phyloP scores from a whole-genome alignment of 768 basidiomycete genomes.

The Cubamyces lactineus region DNA sequence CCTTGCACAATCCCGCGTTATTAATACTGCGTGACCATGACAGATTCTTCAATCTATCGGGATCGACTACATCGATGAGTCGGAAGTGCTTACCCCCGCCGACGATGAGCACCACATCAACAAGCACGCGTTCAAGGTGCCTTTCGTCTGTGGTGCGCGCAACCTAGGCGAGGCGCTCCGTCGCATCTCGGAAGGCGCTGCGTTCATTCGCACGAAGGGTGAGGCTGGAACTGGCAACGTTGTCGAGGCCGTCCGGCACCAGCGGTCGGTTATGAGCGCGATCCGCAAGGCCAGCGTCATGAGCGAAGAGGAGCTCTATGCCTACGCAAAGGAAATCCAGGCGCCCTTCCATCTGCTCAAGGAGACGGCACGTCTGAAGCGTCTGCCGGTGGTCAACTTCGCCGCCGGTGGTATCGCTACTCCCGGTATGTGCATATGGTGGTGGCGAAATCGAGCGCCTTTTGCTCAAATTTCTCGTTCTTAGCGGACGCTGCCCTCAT shows the following conservation, averaged over 20 bases:
- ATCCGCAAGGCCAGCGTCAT: constrained; percentile 86
- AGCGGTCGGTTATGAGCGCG: constrained; percentile 79
- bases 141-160: constrained; percentile 95
- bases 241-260: constrained; percentile 93
- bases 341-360: constrained; percentile 96
- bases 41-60: constrained; percentile 94
- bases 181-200: constrained; percentile 95
- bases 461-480: constrained; percentile 11
- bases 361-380: constrained; percentile 92
- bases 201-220: constrained; percentile 98
- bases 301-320: constrained; percentile 94
- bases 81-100: constrained; percentile 92
- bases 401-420: constrained; percentile 94
- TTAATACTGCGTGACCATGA: neutral
- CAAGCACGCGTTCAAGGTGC: constrained; percentile 93
- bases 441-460: constrained; percentile 18
- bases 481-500: constrained; percentile 94
- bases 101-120: constrained; percentile 97
- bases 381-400: constrained; percentile 95
- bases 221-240: constrained; percentile 90
- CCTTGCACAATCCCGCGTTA: neutral
- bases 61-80: constrained; percentile 96
- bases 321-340: constrained; percentile 88
- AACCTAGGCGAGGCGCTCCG: constrained; percentile 96
- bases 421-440: constrained; percentile 56